Base-by-base conservation (phyloP, 805 yeast species). In the Monosporozyma servazzii region DNA sequence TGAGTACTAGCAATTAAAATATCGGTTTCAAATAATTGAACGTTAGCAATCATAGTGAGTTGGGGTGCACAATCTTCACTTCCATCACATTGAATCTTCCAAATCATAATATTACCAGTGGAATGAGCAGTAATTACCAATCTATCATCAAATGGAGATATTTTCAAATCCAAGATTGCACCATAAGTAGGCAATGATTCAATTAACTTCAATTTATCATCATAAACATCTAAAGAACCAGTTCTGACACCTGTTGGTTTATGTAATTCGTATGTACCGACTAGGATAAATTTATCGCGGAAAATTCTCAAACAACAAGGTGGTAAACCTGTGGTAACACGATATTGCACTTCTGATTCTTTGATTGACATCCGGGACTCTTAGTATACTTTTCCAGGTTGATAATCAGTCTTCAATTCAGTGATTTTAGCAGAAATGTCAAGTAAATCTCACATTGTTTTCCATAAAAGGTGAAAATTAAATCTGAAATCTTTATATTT, bases 251-350 rank as follows among this genome's bases (percentile, higher is more conserved):
- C 82, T 15, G 75, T 70, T 9, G 74, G 72, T 57, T 77, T 76
- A 47, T 87, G 81, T 37, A 91, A 71, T 51, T 84, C 79, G 64
- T 93, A 91, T 0, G 96, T 89, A 0, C 97, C 98, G 1, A 88
- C 65, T 10, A 88, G 62, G 1, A 88, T 56, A 9, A 77, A 61
- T 0, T 75, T 58, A 43, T 80, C 78, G 0, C 60, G 53, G 48
- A 77, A 79, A 9, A 82, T 74, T 37, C 83, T 73, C 3, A 91
- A 66, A 44, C 87, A 83, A 64, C 98, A 93, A 1, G 98, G 97
- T 1, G 98, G 98, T 2, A 81, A 70, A 1, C 70, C 66, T 0
- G 91, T 73, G n/a, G 44, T 41, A 21, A 41, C 44, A 21, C 15
- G 44, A 10, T 27, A 41, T 20, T 9, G 8, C 3, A 41, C 44